Evolutionary conservation across 345 rosid genomes (phyloP).

Genomic region (Pugionium cornutum): DNA sequence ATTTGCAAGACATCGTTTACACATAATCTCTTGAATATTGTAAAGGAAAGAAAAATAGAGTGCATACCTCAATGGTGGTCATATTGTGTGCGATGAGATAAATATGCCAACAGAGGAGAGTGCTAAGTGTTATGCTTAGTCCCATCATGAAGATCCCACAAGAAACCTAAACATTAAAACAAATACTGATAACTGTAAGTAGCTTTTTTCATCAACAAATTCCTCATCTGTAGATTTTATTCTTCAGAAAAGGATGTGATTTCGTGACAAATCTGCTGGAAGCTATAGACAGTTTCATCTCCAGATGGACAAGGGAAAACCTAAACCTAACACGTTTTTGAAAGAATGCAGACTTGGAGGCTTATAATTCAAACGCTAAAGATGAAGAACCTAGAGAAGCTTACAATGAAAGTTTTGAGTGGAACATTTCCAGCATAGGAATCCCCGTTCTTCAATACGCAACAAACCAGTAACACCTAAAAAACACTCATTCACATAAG

Average conservation of each 20-base stretch:
- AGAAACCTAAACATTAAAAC: constrained; percentile 43
- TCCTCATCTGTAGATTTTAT: background rate
- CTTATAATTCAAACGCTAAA: constrained; percentile 1
- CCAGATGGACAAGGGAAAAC: too few species aligned
- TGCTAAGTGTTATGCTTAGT: constrained; percentile 55
- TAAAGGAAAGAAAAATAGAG: background rate
- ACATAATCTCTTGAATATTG: background rate
- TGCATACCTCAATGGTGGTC: constrained; percentile 81
- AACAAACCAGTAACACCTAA: constrained; percentile 53
- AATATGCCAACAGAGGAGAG: constrained; percentile 80
- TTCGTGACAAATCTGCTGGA: constrained; percentile 4
- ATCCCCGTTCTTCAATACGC: constrained; percentile 47
- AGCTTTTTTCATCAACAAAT: background rate
- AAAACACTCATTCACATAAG: constrained; percentile 16
- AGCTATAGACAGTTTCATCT: background rate
- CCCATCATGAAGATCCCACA: constrained; percentile 51
- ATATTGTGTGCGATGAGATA: constrained; percentile 68
- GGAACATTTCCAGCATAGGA: constrained; percentile 43
- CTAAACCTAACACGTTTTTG: background rate
- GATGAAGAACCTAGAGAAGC: constrained; percentile 31
- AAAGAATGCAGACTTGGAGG: constrained; percentile 10
- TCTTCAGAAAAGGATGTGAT: background rate
- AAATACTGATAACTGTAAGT: background rate
- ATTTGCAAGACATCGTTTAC: constrained; percentile 14
- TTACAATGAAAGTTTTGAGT: constrained; percentile 56